These are phyloP conservation scores for Mucuna pruriens DNA, from an alignment of 306 rosid genomes.

Conservation along the genomic window DNA sequence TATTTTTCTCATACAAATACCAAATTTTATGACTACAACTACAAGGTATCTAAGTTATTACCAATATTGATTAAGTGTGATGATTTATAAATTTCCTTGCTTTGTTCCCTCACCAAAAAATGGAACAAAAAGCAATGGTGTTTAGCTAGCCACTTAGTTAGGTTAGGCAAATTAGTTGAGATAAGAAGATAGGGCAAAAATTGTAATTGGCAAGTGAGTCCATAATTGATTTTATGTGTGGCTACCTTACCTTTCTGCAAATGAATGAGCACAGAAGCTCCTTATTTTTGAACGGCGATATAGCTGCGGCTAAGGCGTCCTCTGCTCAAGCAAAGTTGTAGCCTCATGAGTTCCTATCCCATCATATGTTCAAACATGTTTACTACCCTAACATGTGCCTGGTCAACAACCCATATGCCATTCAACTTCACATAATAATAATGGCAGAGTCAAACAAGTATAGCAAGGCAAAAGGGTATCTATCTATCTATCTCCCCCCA, in stretches of 20 bases:
- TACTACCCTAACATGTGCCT: conserved; percentile 45
- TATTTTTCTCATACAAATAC: background rate
- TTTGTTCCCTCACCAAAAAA: background rate
- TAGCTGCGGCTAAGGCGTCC: conserved; percentile 23
- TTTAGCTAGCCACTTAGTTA: conserved; percentile 16
- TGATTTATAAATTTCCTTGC: background rate
- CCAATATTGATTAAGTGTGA: background rate
- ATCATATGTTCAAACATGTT: conserved; percentile 32
- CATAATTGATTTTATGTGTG: background rate
- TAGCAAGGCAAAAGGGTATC: conserved; percentile 46
- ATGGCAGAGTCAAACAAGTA: conserved; percentile 43
- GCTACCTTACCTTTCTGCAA: conserved; percentile 28
- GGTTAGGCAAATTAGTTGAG: background rate
- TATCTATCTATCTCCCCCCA: background rate
- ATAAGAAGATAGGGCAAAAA: background rate
- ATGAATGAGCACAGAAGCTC: background rate
- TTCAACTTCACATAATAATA: conserved; percentile 34
- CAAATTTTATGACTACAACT: conserved; percentile 1
- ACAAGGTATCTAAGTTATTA: background rate
- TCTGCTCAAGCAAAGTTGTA: conserved; percentile 36
- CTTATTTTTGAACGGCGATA: background rate
- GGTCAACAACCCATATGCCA: conserved; percentile 54
- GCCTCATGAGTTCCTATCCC: conserved; percentile 39
- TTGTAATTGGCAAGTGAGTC: background rate
- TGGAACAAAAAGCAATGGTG: background rate